These are phyloP conservation scores for Ophiocordyceps camponoti-leonardi DNA, from an alignment of 2,329 filamentous ascomycete species.

Conservation along the genomic window DNA sequence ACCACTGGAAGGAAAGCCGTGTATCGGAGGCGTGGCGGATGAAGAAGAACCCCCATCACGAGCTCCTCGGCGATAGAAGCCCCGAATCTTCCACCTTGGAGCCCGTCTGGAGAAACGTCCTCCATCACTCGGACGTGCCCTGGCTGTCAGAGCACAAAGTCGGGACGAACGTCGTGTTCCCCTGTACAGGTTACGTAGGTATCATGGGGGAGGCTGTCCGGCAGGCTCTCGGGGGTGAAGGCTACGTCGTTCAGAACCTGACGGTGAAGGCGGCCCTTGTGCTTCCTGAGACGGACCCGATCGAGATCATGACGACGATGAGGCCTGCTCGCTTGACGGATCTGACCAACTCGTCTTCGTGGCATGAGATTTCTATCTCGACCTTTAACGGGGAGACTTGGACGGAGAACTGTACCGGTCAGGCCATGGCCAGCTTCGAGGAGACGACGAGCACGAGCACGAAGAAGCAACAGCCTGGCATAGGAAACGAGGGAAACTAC, in stretches of 20 bases:
- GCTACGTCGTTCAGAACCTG: constrained; percentile 2
- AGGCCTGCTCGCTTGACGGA: constrained; percentile 1
- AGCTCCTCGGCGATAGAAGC: constrained; percentile 11
- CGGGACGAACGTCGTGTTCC: constrained; percentile 20
- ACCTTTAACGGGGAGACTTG: constrained; percentile 4
- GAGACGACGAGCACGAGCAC: neutral
- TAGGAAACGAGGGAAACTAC: no score
- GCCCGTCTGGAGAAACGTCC: constrained; percentile 21
- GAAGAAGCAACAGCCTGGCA: no score
- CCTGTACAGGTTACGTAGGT: constrained; percentile 22
- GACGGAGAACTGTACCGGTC: constrained; percentile 4
- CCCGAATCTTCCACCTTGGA: constrained; percentile 13
- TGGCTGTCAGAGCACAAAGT: constrained; percentile 29
- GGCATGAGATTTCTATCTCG: constrained; percentile 4
- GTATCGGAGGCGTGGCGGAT: constrained; percentile 9
- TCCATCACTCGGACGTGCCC: constrained; percentile 18
- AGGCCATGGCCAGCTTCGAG: constrained; percentile 1
- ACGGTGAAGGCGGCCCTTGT: constrained; percentile 3
- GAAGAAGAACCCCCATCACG: constrained; percentile 8
- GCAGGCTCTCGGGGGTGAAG: constrained; percentile 3
- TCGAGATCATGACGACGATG: constrained; percentile 5
- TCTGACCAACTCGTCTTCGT: constrained; percentile 2
- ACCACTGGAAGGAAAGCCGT: constrained; percentile 8
- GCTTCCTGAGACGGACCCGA: constrained; percentile 1
- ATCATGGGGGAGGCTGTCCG: constrained; percentile 23